These are phyloP conservation scores for Ogataea henricii DNA, from an alignment of 805 yeast species.

Conservation along the genomic window DNA sequence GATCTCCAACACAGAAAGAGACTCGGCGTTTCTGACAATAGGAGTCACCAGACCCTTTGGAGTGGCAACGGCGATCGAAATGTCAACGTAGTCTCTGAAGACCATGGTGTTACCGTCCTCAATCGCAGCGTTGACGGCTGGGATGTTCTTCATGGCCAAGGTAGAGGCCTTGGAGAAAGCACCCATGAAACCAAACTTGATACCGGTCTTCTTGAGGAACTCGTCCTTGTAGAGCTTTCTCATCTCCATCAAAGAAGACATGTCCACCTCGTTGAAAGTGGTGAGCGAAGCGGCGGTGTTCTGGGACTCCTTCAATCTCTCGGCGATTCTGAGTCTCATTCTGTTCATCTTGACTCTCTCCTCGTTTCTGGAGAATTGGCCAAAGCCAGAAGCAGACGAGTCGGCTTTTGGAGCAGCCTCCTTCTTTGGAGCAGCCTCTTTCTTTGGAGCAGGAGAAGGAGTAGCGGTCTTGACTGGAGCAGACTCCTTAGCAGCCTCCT, in stretches of 20 bases:
- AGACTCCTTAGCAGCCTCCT: background rate
- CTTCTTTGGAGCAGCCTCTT: constrained; percentile 19
- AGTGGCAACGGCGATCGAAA: constrained; percentile 96
- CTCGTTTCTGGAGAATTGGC: constrained; percentile 77
- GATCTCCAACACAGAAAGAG: constrained; percentile 81
- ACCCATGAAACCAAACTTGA: constrained; percentile 98
- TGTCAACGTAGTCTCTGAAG: constrained; percentile 94
- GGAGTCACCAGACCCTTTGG: constrained; percentile 99
- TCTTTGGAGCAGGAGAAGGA: constrained; percentile 16
- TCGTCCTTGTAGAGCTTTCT: constrained; percentile 97
- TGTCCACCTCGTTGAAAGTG: constrained; percentile 97
- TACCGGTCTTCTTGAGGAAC: constrained; percentile 87
- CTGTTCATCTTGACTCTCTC: constrained; percentile 97
- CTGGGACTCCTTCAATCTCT: constrained; percentile 98
- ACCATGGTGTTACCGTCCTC: constrained; percentile 91
- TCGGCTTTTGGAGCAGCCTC: constrained; percentile 23
- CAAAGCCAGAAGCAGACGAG: constrained; percentile 41
- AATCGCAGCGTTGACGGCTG: constrained; percentile 93
- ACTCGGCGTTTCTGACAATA: constrained; percentile 95
- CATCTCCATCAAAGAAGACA: constrained; percentile 89
- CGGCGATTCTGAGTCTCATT: constrained; percentile 98
- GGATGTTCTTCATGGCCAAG: constrained; percentile 90
- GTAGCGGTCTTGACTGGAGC: background rate
- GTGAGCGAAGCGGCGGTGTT: constrained; percentile 98
- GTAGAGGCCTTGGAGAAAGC: constrained; percentile 92